Evolutionary conservation across 2,329 filamentous ascomycete genomes (phyloP).

Genomic region (Zasmidium cellare): DNA sequence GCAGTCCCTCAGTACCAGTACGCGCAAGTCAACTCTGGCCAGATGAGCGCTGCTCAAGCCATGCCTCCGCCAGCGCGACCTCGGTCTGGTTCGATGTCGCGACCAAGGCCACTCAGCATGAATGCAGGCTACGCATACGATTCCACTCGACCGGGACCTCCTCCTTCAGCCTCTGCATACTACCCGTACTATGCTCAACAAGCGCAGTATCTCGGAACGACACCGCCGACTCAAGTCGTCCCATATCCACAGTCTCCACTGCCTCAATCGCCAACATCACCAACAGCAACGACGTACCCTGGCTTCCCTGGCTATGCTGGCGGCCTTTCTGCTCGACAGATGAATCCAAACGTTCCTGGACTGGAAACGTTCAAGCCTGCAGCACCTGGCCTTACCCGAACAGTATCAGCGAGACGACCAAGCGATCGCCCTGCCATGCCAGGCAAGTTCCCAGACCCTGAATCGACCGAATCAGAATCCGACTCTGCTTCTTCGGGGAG

Average conservation of each 20-base stretch:
- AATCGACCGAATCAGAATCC: slow-evolving; percentile 12
- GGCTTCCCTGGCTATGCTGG: slow-evolving; percentile 18
- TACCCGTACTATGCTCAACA: slow-evolving; percentile 18
- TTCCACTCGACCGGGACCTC: slow-evolving; percentile 20
- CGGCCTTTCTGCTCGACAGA: slow-evolving; percentile 26
- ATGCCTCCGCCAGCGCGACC: slow-evolving; percentile 22
- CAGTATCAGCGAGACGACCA: slow-evolving; percentile 13
- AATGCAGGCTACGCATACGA: slow-evolving; percentile 21
- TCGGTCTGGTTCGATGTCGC: slow-evolving; percentile 16
- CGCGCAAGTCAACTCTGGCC: slow-evolving; percentile 2
- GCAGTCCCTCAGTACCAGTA: slow-evolving; percentile 21
- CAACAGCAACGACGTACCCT: slow-evolving; percentile 11
- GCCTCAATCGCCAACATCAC: slow-evolving; percentile 19
- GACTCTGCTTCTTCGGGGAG: not conserved
- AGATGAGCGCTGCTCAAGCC: slow-evolving; percentile 3
- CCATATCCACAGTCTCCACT: slow-evolving; percentile 25
- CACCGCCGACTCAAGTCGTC: slow-evolving; percentile 22
- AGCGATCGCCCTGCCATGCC: slow-evolving; percentile 1
- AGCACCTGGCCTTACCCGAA: slow-evolving; percentile 7
- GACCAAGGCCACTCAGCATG: slow-evolving; percentile 26
- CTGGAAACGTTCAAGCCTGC: slow-evolving; percentile 17
- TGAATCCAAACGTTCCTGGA: slow-evolving; percentile 18
- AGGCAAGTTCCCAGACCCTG: not conserved
- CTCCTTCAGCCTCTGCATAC: slow-evolving; percentile 30
- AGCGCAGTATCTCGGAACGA: slow-evolving; percentile 18